phyloP scores from a whole-genome alignment of 768 basidiomycete species.

The Harrya chromipes region DNA sequence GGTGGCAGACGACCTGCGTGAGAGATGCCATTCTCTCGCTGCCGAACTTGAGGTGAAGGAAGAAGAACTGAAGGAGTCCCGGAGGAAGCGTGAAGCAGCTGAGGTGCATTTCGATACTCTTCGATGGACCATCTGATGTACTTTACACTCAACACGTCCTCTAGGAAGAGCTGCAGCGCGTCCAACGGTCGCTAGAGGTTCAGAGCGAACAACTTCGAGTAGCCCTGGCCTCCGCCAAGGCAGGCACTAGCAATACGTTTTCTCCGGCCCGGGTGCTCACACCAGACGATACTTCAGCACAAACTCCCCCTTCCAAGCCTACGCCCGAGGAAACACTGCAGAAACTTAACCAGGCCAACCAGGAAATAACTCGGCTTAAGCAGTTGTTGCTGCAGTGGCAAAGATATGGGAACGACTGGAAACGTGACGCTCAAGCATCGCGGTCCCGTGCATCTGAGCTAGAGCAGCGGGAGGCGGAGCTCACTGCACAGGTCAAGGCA shows the following conservation, averaged over 20 bases:
- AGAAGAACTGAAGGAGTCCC: constrained; percentile 16
- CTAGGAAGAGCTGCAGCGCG: constrained; percentile 19
- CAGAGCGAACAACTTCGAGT: constrained; percentile 19
- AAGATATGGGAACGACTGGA: constrained; percentile 25
- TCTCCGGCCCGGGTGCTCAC: neutral
- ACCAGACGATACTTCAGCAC: constrained; percentile 5
- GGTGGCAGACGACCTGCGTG: constrained; percentile 2
- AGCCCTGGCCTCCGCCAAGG: constrained; percentile 10
- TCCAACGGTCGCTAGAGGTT: constrained; percentile 13
- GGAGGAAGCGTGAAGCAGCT: constrained; percentile 10
- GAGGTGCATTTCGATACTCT: constrained; percentile 19
- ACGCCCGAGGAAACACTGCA: constrained; percentile 5
- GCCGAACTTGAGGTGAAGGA: constrained; percentile 20
- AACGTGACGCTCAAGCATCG: constrained; percentile 19
- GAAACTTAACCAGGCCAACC: constrained; percentile 14
- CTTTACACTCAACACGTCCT: constrained; percentile 6
- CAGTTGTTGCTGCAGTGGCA: constrained; percentile 23
- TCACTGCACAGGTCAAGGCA: constrained; percentile 8
- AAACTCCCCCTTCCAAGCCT: neutral
- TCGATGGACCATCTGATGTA: neutral
- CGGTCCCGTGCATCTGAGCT: constrained; percentile 11
- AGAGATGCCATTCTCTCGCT: constrained; percentile 17
- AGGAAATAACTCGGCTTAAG: constrained; percentile 19
- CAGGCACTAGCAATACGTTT: neutral
- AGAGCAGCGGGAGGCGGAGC: constrained; percentile 7